Conservation (phyloP, 148 eudicot genomes). For the Agrostemma githago region DNA sequence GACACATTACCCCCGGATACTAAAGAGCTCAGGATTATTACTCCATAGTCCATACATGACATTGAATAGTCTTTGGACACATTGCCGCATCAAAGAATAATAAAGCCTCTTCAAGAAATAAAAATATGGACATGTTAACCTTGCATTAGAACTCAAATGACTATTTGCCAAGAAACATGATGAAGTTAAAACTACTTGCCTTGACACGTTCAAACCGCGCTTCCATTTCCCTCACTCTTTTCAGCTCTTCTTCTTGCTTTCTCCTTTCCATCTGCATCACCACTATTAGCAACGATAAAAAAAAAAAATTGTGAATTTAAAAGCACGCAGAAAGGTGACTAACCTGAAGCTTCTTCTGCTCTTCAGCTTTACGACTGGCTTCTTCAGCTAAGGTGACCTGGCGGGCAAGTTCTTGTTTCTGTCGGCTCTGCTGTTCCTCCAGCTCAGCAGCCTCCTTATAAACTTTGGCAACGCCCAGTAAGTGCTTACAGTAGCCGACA, state of each 20-base stretch:
- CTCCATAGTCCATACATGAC: background rate
- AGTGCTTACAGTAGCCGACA: constrained; percentile 88
- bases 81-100: background rate
- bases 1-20: background rate
- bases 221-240: constrained; percentile 76
- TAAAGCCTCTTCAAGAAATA: background rate
- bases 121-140: background rate
- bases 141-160: background rate
- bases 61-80: background rate
- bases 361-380: constrained; percentile 89
- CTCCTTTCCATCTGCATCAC: constrained; percentile 79
- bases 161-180: background rate
- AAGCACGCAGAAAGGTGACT: background rate
- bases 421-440: constrained; percentile 74
- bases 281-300: constrained; percentile 22
- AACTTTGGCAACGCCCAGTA: constrained; percentile 76
- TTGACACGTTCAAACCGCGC: constrained; percentile 77
- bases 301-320: background rate
- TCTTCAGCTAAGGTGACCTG: constrained; percentile 85
- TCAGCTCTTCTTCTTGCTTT: constrained; percentile 93
- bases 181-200: constrained; percentile 33
- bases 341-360: constrained; percentile 85
- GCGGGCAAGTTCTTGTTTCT: constrained; percentile 79
- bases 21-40: background rate
- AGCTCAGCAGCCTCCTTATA: constrained; percentile 90